Conservation (phyloP, 495 filamentous ascomycete genomes). For the Pyrenopolyporus hunteri region DNA sequence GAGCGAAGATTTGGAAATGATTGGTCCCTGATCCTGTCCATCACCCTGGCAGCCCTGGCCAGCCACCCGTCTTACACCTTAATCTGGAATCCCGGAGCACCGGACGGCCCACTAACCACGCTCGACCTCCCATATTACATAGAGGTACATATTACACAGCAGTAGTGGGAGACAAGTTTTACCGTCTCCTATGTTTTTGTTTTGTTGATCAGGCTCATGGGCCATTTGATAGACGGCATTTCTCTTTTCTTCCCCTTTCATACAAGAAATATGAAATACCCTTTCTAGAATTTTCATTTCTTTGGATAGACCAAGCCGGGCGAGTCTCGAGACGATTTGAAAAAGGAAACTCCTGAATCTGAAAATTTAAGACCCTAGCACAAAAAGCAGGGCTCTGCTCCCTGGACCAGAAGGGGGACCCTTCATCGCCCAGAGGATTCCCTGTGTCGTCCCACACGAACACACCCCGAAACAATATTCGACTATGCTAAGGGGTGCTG, state of each 20-base stretch:
- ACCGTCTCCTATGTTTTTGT: constrained; percentile 15
- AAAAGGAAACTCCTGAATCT: neutral
- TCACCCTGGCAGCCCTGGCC: constrained; percentile 34
- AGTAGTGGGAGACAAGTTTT: constrained; percentile 11
- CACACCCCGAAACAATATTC: constrained; percentile 50
- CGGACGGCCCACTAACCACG: constrained; percentile 25
- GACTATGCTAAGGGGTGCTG: constrained; percentile 53
- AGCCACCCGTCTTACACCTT: constrained; percentile 28
- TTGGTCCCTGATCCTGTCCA: constrained; percentile 14
- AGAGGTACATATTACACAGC: neutral
- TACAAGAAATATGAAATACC: neutral
- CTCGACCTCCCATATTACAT: constrained; percentile 12
- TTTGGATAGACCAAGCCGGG: neutral
- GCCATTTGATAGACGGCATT: constrained; percentile 2
- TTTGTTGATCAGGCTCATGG: constrained; percentile 18
- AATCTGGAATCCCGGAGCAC: constrained; percentile 34
- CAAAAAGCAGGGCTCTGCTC: constrained; percentile 4
- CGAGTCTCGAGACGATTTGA: neutral
- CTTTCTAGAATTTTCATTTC: constrained; percentile 8
- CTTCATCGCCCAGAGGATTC: neutral
- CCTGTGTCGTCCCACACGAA: constrained; percentile 33
- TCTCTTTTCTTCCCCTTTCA: neutral
- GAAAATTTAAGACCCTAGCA: constrained; percentile 11
- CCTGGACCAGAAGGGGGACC: constrained; percentile 8
- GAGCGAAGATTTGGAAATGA: constrained; percentile 19